phyloP scores from a whole-genome alignment of 73 alveolate genomes.

The Uronychia binucleata region DNA sequence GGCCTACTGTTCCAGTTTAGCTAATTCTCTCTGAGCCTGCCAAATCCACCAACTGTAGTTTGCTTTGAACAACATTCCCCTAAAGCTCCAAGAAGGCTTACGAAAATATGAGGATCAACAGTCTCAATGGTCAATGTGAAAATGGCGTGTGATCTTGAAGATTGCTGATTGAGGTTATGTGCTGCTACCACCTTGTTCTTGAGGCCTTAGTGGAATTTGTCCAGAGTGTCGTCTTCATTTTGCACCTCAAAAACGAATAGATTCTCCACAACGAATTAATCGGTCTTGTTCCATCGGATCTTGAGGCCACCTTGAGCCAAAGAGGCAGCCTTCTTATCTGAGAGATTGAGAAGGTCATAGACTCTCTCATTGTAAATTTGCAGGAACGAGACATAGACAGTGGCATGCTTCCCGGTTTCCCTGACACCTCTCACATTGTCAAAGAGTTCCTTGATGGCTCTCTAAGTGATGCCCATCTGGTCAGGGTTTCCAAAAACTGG shows the following conservation, averaged over 20 bases:
- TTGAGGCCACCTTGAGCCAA: constrained; percentile 52
- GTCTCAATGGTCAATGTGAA: constrained; percentile 42
- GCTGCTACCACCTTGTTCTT: constrained; percentile 43
- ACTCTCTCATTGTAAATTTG: constrained; percentile 33
- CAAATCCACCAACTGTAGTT: constrained; percentile 85
- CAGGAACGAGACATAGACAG: constrained; percentile 15
- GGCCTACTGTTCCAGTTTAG: constrained; percentile 82
- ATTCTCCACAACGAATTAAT: constrained; percentile 70
- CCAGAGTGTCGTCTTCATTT: constrained; percentile 63
- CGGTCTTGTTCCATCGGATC: constrained; percentile 67
- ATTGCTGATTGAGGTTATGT: constrained; percentile 35
- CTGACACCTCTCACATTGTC: constrained; percentile 29
- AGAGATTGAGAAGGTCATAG: constrained; percentile 20
- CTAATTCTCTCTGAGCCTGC: constrained; percentile 94
- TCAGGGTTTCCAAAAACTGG: constrained; percentile 22
- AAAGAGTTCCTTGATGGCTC: constrained; percentile 41
- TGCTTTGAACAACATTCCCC: constrained; percentile 64
- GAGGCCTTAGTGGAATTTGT: constrained; percentile 45
- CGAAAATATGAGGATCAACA: constrained; percentile 57
- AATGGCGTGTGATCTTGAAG: constrained; percentile 42
- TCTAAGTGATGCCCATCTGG: constrained; percentile 44
- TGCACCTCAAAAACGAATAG: constrained; percentile 69
- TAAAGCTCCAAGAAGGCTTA: constrained; percentile 51
- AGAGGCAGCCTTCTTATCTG: too few species aligned
- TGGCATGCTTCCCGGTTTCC: constrained; percentile 1